phyloP scores from a whole-genome alignment of 495 filamentous ascomycete species.

The Penicillium cosmopolitanum region DNA sequence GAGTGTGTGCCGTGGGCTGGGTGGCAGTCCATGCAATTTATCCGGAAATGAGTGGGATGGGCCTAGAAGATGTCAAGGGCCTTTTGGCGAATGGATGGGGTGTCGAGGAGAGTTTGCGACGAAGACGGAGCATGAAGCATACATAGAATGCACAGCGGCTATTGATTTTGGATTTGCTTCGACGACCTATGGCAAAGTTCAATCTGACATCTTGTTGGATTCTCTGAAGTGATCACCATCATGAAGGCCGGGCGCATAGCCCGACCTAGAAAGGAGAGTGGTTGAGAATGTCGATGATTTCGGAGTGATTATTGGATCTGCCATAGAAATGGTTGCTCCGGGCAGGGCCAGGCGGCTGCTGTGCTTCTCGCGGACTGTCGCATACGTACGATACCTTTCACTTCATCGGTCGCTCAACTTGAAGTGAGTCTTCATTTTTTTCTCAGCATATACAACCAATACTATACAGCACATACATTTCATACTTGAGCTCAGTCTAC shows the following conservation, averaged over 20 bases:
- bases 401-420: not conserved
- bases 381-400: not conserved
- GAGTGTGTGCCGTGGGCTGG: constrained; percentile 70
- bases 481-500: no score
- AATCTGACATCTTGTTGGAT: not conserved
- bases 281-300: not conserved
- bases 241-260: not conserved
- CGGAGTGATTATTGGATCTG: not conserved
- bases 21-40: constrained; percentile 70
- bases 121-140: constrained; percentile 1
- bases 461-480: no score
- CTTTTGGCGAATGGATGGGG: constrained; percentile 79
- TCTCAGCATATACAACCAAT: not conserved
- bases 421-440: not conserved
- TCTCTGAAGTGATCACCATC: not conserved
- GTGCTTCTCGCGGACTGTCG: not conserved
- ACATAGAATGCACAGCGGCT: not conserved
- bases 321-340: not conserved
- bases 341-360: not conserved
- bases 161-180: not conserved
- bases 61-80: constrained; percentile 77
- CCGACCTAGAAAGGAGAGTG: not conserved
- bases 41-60: constrained; percentile 81
- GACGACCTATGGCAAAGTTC: not conserved
- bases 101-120: constrained; percentile 29